These are phyloP conservation scores for Carex arenaria DNA, from an alignment of 202 grass and related monocot genomes.

Conservation along the genomic window DNA sequence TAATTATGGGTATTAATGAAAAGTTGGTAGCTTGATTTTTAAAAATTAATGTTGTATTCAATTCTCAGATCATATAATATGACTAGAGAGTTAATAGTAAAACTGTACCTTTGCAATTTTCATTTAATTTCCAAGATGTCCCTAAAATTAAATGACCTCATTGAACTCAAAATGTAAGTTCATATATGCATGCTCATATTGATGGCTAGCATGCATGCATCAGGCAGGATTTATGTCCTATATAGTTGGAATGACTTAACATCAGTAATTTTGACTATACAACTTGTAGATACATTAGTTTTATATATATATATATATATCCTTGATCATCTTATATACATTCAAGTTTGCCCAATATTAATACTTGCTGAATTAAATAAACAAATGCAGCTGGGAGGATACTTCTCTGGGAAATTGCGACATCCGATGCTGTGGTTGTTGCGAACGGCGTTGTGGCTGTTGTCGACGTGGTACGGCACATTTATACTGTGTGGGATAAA, in stretches of 20 bases:
- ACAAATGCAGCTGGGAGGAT: slow-evolving; percentile 18
- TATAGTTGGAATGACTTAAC: no score
- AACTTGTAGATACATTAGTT: no score
- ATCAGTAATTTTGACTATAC: background rate
- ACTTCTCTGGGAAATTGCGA: slow-evolving; percentile 8
- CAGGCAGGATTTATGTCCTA: background rate
- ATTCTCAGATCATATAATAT: no score
- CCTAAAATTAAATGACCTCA: no score
- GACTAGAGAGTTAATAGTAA: background rate
- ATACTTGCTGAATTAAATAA: background rate
- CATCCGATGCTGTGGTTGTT: slow-evolving; percentile 22
- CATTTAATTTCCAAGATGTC: background rate
- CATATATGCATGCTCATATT: no score
- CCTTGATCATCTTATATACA: background rate
- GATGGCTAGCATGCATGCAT: background rate
- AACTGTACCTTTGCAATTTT: background rate
- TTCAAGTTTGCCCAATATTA: background rate
- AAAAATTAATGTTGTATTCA: no score
- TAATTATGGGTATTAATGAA: no score
- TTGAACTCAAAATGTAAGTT: no score
- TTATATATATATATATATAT: no score
- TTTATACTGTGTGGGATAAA: slow-evolving; percentile 28
- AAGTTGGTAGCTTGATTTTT: no score
- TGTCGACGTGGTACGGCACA: slow-evolving; percentile 47
- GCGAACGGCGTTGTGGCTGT: slow-evolving; percentile 21